These are phyloP conservation scores for Puccinellia tenuiflora DNA, from an alignment of 176 grass and related monocot species.

Conservation along the genomic window DNA sequence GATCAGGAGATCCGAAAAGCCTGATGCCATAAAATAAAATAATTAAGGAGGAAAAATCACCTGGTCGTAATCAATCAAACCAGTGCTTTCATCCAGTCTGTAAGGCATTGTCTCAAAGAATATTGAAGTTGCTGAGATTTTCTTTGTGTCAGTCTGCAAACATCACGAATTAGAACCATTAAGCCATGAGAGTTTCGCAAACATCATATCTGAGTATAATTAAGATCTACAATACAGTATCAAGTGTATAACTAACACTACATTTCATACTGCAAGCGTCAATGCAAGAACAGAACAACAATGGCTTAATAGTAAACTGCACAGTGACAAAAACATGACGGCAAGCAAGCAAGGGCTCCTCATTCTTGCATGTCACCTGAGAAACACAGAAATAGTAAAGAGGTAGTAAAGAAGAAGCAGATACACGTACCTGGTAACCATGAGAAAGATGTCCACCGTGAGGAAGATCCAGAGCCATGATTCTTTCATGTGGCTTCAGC, in stretches of 20 bases:
- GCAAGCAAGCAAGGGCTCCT: background rate
- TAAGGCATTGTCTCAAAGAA: slow-evolving; percentile 99
- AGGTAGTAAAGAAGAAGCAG: slow-evolving; percentile 15
- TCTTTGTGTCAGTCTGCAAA: slow-evolving; percentile 99
- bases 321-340: background rate
- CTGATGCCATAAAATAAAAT: background rate
- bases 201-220: background rate
- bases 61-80: slow-evolving; percentile 99
- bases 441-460: slow-evolving; percentile 99
- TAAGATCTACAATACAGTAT: slow-evolving; percentile 20
- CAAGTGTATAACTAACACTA: background rate
- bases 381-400: background rate
- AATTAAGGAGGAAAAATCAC: slow-evolving; percentile 23
- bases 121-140: slow-evolving; percentile 96
- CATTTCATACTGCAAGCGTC: background rate
- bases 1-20: background rate
- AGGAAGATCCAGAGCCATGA: slow-evolving; percentile 99
- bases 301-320: background rate
- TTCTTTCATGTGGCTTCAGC: slow-evolving; percentile 98
- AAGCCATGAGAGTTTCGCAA: slow-evolving; percentile 21
- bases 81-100: slow-evolving; percentile 93
- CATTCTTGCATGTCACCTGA: background rate
- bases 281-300: slow-evolving; percentile 7
- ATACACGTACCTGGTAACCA: slow-evolving; percentile 80
- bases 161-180: slow-evolving; percentile 26